Evolutionary conservation across 2,329 filamentous ascomycete species (phyloP).

Genomic region (Trichoderma hamatum): DNA sequence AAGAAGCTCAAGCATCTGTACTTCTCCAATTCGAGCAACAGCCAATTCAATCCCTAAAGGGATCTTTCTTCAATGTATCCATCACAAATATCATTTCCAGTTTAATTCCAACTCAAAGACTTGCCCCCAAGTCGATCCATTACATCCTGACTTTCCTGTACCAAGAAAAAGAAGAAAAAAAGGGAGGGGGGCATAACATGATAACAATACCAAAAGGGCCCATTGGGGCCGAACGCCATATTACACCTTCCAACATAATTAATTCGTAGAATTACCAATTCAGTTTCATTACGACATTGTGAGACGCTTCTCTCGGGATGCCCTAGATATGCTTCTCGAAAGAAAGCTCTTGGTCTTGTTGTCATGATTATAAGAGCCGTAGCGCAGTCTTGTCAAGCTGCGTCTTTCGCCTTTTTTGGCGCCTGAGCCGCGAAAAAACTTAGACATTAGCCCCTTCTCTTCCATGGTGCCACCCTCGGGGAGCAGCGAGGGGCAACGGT

Average conservation of each 20-base stretch:
- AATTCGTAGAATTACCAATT: not conserved
- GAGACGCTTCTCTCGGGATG: slow-evolving; percentile 17
- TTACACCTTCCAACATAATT: not conserved
- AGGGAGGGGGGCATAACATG: too few species aligned
- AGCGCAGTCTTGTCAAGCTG: slow-evolving; percentile 28
- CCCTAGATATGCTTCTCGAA: not conserved
- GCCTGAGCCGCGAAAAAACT: slow-evolving; percentile 34
- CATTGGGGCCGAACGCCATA: not conserved
- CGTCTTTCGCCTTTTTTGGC: slow-evolving; percentile 31
- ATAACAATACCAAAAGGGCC: not conserved
- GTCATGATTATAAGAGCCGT: not conserved
- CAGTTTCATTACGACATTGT: slow-evolving; percentile 12
- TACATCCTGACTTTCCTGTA: not conserved
- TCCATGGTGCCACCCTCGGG: slow-evolving; percentile 44
- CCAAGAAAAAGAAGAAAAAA: not conserved
- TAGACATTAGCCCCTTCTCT: slow-evolving; percentile 35
- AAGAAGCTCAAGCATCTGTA: not conserved
- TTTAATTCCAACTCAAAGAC: slow-evolving; percentile 9
- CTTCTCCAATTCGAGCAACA: slow-evolving; percentile 16
- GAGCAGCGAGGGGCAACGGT: slow-evolving; percentile 44
- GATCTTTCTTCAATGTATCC: slow-evolving; percentile 2
- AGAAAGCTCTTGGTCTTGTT: slow-evolving; percentile 23
- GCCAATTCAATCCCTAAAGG: not conserved
- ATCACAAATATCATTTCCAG: slow-evolving; percentile 12
- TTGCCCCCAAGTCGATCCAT: not conserved